Evolutionary conservation across 148 eudicot species (phyloP).

Genomic region (Cornus kousa): DNA sequence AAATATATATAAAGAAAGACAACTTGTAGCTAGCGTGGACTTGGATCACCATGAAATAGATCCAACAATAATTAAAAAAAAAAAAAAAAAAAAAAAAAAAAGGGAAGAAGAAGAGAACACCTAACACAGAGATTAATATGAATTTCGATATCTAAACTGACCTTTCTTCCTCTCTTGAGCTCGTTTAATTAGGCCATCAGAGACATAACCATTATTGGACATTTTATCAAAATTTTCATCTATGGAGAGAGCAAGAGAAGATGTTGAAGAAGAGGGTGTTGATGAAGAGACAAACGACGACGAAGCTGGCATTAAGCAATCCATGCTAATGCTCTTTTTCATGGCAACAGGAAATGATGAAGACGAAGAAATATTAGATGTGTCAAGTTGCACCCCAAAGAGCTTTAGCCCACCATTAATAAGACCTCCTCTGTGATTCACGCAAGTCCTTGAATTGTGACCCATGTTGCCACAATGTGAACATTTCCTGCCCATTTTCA

Average conservation of each 20-base stretch:
- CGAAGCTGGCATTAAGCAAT: constrained; percentile 12
- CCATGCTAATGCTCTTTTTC: constrained; percentile 37
- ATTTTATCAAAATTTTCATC: constrained; percentile 19
- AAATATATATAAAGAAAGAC: too few species aligned
- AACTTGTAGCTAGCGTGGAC: too few species aligned
- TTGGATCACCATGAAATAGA: too few species aligned
- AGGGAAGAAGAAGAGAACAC: too few species aligned
- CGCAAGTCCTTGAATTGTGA: constrained; percentile 47
- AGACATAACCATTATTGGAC: constrained; percentile 21
- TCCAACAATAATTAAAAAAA: too few species aligned
- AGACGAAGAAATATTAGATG: constrained; percentile 5
- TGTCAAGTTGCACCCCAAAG: constrained; percentile 38
- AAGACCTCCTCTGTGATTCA: background rate
- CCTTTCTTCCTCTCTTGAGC: constrained; percentile 43
- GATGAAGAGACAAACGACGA: constrained; percentile 12
- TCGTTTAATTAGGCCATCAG: constrained; percentile 25
- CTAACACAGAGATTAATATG: background rate
- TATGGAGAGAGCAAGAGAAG: background rate
- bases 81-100: too few species aligned
- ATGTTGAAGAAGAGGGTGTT: constrained; percentile 20
- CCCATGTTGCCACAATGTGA: constrained; percentile 46
- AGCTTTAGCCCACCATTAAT: constrained; percentile 24
- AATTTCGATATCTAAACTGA: background rate
- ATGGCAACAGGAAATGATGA: constrained; percentile 6
- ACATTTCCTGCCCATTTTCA: constrained; percentile 45